phyloP scores from a whole-genome alignment of 345 rosid genomes.

The Rhizophora apiculata region DNA sequence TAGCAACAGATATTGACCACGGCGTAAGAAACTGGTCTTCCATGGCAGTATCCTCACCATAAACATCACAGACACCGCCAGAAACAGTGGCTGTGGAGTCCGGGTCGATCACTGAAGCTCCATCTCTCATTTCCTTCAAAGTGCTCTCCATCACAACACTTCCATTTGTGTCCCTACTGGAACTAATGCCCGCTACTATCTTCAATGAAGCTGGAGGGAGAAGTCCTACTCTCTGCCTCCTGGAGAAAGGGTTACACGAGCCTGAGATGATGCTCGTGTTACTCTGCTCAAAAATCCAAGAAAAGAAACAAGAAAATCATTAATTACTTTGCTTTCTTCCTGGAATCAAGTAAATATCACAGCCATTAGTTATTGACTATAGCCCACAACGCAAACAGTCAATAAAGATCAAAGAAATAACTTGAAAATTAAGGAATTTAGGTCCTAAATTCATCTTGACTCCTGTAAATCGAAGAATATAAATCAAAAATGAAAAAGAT shows the following conservation, averaged over 20 bases:
- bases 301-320: background rate
- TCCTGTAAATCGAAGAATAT: background rate
- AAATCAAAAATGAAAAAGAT: background rate
- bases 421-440: background rate
- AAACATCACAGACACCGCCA: slow-evolving; percentile 34
- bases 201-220: slow-evolving; percentile 27
- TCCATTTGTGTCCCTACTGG: slow-evolving; percentile 36
- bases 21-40: slow-evolving; percentile 50
- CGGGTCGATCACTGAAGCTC: slow-evolving; percentile 38
- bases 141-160: slow-evolving; percentile 46
- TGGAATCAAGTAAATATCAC: no score
- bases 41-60: slow-evolving; percentile 43
- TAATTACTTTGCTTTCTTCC: no score
- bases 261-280: slow-evolving; percentile 43
- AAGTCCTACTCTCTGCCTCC: slow-evolving; percentile 32
- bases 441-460: background rate
- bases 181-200: slow-evolving; percentile 33
- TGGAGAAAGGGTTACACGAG: slow-evolving; percentile 36
- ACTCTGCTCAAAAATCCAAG: slow-evolving; percentile 34
- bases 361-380: no score
- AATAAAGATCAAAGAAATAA: background rate
- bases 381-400: background rate
- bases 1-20: slow-evolving; percentile 49
- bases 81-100: slow-evolving; percentile 42
- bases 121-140: slow-evolving; percentile 34